Conservation (phyloP, 441 rosid species). For the Populus hybrid region DNA sequence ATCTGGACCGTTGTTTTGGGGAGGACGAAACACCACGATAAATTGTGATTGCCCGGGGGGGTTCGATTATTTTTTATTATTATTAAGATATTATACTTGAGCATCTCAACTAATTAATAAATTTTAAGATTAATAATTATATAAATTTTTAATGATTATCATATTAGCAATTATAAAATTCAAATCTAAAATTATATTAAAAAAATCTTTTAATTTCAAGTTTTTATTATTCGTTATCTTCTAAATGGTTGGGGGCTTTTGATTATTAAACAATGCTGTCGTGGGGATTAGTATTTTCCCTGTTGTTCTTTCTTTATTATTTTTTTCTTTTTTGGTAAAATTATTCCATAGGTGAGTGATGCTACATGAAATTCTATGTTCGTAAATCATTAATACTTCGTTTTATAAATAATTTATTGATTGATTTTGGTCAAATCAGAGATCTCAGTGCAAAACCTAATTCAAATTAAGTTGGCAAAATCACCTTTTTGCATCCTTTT, state of each 20-base stretch:
- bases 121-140: too few species aligned
- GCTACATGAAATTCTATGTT: not conserved
- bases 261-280: conserved; percentile 14
- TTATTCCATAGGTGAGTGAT: not conserved
- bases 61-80: too few species aligned
- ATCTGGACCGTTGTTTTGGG: conserved; percentile 34
- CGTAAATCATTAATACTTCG: not conserved
- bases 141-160: too few species aligned
- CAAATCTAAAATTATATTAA: too few species aligned
- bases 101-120: too few species aligned
- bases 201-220: too few species aligned
- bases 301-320: not conserved
- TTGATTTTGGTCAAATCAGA: not conserved
- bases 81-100: too few species aligned
- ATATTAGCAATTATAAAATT: too few species aligned
- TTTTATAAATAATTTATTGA: not conserved
- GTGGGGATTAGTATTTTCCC: conserved; percentile 41
- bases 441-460: not conserved
- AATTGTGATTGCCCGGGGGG: not conserved
- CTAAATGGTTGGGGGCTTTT: not conserved
- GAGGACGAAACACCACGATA: not conserved
- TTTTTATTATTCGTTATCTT: too few species aligned
- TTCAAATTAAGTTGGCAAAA: too few species aligned
- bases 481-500: too few species aligned
- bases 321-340: not conserved